These are phyloP conservation scores for Diaporthe humulicola DNA, from an alignment of 2,329 filamentous ascomycete species.

Conservation along the genomic window DNA sequence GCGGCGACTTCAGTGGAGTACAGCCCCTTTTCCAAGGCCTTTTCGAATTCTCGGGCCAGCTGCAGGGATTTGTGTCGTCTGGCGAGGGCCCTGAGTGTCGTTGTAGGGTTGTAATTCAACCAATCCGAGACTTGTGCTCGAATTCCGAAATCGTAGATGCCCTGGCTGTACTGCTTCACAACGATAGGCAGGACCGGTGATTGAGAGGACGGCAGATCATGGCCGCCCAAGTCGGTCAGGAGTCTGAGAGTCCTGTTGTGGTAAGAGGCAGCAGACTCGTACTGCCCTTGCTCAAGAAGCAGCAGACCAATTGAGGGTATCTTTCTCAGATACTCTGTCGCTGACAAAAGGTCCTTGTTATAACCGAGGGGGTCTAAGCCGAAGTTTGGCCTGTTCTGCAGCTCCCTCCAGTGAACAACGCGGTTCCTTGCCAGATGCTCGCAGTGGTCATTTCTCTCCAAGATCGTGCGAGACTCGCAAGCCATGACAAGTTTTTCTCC, in stretches of 20 bases:
- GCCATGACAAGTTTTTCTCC: slow-evolving; percentile 66
- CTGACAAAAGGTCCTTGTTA: slow-evolving; percentile 65
- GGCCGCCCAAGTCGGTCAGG: slow-evolving; percentile 50
- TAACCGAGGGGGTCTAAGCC: slow-evolving; percentile 62
- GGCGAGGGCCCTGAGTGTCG: slow-evolving; percentile 57
- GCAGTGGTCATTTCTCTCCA: slow-evolving; percentile 51
- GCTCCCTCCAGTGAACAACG: slow-evolving; percentile 60
- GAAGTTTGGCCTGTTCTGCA: slow-evolving; percentile 56
- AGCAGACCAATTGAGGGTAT: slow-evolving; percentile 67
- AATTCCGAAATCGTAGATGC: slow-evolving; percentile 62
- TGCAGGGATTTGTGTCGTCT: slow-evolving; percentile 68
- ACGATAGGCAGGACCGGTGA: slow-evolving; percentile 48
- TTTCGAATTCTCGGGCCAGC: slow-evolving; percentile 68
- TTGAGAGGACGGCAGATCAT: slow-evolving; percentile 41
- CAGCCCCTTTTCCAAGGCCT: slow-evolving; percentile 61
- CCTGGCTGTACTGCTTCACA: slow-evolving; percentile 62
- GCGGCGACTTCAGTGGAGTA: slow-evolving; percentile 56
- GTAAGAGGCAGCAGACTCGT: slow-evolving; percentile 67
- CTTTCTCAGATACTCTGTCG: slow-evolving; percentile 63
- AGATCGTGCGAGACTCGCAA: slow-evolving; percentile 56
- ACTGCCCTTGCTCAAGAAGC: slow-evolving; percentile 64
- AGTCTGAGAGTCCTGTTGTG: slow-evolving; percentile 59
- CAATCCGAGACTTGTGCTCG: slow-evolving; percentile 58
- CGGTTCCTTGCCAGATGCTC: slow-evolving; percentile 53
- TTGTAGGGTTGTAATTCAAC: slow-evolving; percentile 41